Percentiles rank a stretch among this genome's conserved stretches.
These are phyloP conservation scores for Fusarium redolens DNA, from an alignment of 2,329 filamentous ascomycete genomes.

Conservation along the genomic window DNA sequence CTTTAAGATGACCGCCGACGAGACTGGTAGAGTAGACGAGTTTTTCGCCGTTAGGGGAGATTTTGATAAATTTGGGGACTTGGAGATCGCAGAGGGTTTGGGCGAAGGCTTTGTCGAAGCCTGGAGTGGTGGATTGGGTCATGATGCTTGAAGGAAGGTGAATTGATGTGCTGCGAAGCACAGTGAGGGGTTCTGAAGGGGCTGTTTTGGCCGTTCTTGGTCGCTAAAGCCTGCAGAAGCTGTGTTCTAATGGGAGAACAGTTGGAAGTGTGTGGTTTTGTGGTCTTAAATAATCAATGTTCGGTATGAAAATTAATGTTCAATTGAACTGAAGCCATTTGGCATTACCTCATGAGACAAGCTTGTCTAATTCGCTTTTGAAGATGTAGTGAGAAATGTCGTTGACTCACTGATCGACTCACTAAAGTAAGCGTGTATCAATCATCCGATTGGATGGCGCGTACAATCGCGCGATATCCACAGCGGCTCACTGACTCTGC, in stretches of 20 bases:
- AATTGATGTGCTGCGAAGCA: neutral
- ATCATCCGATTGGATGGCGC: neutral
- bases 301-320: too few species aligned
- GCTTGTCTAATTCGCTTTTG: too few species aligned
- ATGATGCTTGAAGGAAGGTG: neutral
- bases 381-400: neutral
- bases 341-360: neutral
- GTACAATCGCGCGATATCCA: accelerated
- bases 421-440: neutral
- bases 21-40: slow-evolving; percentile 20
- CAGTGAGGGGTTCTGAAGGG: neutral
- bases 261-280: accelerated
- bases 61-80: slow-evolving; percentile 10
- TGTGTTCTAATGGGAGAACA: neutral
- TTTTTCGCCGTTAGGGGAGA: slow-evolving; percentile 12
- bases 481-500: neutral
- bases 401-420: neutral
- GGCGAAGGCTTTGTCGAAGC: slow-evolving; percentile 18
- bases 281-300: neutral
- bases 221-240: neutral
- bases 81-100: slow-evolving; percentile 24
- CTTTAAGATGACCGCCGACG: neutral
- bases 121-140: neutral
- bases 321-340: neutral
- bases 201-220: neutral